phyloP scores from a whole-genome alignment of 2,329 filamentous ascomycete species.

The Xylaria sp. region DNA sequence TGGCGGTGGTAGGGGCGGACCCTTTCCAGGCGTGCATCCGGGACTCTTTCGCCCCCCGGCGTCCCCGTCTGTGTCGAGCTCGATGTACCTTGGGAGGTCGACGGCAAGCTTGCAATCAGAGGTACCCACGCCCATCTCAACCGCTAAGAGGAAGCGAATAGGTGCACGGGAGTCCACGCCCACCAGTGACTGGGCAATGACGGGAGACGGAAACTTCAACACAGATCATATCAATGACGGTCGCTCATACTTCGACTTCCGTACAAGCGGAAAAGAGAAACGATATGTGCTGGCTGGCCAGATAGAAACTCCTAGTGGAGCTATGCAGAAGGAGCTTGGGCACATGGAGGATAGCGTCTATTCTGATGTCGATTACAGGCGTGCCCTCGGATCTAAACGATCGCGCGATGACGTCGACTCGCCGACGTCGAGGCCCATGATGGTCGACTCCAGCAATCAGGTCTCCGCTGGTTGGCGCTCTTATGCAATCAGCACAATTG shows the following conservation, averaged over 20 bases:
- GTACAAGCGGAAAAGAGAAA: slow-evolving; percentile 40
- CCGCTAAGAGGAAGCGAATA: slow-evolving; percentile 61
- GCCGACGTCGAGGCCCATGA: slow-evolving; percentile 45
- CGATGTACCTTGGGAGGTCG: slow-evolving; percentile 53
- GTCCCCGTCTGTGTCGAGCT: slow-evolving; percentile 53
- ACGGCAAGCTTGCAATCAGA: slow-evolving; percentile 54
- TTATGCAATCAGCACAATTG: slow-evolving; percentile 69
- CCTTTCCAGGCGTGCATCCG: slow-evolving; percentile 52
- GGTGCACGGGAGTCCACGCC: slow-evolving; percentile 49
- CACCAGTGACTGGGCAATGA: slow-evolving; percentile 46
- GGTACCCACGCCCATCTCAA: slow-evolving; percentile 45
- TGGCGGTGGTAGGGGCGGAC: slow-evolving; percentile 31
- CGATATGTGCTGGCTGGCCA: slow-evolving; percentile 64
- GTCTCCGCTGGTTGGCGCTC: slow-evolving; percentile 62
- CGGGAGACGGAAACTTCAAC: slow-evolving; percentile 42
- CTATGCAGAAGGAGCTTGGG: slow-evolving; percentile 43
- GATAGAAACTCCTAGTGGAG: slow-evolving; percentile 59
- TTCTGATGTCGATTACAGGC: slow-evolving; percentile 66
- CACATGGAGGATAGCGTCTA: slow-evolving; percentile 64
- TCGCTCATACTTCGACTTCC: slow-evolving; percentile 35
- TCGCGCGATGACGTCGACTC: slow-evolving; percentile 52
- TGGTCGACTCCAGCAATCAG: slow-evolving; percentile 32
- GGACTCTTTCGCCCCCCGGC: slow-evolving; percentile 59
- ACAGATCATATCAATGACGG: slow-evolving; percentile 45
- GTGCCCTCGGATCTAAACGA: slow-evolving; percentile 61